These are phyloP conservation scores for Solanum ahanhuiri DNA, from an alignment of 257 asterid species.

Conservation along the genomic window DNA sequence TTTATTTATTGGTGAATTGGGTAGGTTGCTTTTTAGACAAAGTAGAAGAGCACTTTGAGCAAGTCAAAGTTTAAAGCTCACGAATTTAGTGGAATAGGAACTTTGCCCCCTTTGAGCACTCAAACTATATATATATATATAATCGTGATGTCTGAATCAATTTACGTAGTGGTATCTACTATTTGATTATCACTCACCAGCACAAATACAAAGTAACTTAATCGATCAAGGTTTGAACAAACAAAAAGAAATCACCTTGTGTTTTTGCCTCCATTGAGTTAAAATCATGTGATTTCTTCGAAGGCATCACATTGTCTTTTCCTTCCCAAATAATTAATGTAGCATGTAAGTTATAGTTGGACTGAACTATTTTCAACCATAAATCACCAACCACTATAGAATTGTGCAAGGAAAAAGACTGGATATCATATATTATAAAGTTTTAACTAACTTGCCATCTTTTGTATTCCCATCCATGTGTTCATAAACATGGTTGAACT, in stretches of 20 bases:
- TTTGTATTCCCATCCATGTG: background rate
- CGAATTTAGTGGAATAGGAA: background rate
- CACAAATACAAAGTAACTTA: rapidly evolving
- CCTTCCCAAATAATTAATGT: background rate
- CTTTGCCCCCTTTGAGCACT: background rate
- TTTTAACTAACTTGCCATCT: background rate
- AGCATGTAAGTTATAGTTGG: background rate
- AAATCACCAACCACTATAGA: background rate
- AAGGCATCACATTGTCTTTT: too few species aligned
- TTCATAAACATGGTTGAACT: background rate
- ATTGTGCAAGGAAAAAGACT: background rate
- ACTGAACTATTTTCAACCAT: background rate
- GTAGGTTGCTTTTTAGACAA: background rate
- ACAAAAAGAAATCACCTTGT: background rate
- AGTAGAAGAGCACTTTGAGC: background rate
- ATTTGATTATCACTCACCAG: background rate
- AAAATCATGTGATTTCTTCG: background rate
- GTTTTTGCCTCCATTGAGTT: background rate
- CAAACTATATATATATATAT: background rate
- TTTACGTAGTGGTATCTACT: rapidly evolving
- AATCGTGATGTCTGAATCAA: background rate
- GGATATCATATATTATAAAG: background rate
- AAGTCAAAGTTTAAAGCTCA: background rate
- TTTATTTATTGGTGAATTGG: background rate
- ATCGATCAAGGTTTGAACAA: rapidly evolving